phyloP scores from a whole-genome alignment of 1,284 basidiomycete species.

The Marasmius tenuissimus region DNA sequence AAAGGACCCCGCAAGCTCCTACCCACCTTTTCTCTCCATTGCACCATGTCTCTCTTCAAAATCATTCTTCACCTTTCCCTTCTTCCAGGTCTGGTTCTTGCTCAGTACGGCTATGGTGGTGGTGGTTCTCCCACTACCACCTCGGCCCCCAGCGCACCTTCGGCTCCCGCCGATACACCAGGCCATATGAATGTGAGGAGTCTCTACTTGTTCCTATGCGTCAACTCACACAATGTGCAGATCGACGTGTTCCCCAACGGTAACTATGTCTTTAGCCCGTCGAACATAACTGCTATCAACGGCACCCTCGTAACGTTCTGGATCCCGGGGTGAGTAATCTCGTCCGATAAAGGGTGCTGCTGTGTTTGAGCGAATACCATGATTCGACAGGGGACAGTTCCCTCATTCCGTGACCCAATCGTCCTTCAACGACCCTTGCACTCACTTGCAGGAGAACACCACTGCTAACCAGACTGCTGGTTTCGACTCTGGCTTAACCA shows the following conservation, averaged over 20 bases:
- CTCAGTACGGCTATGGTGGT: slow-evolving; percentile 30
- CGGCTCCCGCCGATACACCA: slow-evolving; percentile 41
- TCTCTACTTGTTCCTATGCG: neutral
- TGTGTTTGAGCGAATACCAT: neutral
- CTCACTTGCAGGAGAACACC: slow-evolving; percentile 37
- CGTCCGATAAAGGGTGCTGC: neutral
- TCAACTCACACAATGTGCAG: slow-evolving; percentile 25
- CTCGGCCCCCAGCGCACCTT: slow-evolving; percentile 34
- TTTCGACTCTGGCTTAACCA: slow-evolving; percentile 52
- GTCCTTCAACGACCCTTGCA: slow-evolving; percentile 48
- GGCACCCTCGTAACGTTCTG: slow-evolving; percentile 54
- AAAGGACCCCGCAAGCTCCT: slow-evolving; percentile 1
- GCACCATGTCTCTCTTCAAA: slow-evolving; percentile 23
- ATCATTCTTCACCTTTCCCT: slow-evolving; percentile 17
- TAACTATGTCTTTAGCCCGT: slow-evolving; percentile 42
- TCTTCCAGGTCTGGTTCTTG: slow-evolving; percentile 35
- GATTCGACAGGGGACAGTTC: slow-evolving; percentile 16
- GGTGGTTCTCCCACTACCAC: slow-evolving; percentile 25
- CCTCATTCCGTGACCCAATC: slow-evolving; percentile 58
- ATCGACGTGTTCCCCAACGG: slow-evolving; percentile 44
- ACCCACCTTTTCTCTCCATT: neutral
- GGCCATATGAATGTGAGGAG: slow-evolving; percentile 44
- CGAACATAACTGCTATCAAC: slow-evolving; percentile 46
- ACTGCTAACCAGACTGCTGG: slow-evolving; percentile 34
- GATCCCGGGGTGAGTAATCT: slow-evolving; percentile 43